A percentile compares a stretch with the other conserved stretches of the same genome.
Evolutionary conservation across 257 asterid genomes (phyloP).

Genomic region (Solanum virginianum): DNA sequence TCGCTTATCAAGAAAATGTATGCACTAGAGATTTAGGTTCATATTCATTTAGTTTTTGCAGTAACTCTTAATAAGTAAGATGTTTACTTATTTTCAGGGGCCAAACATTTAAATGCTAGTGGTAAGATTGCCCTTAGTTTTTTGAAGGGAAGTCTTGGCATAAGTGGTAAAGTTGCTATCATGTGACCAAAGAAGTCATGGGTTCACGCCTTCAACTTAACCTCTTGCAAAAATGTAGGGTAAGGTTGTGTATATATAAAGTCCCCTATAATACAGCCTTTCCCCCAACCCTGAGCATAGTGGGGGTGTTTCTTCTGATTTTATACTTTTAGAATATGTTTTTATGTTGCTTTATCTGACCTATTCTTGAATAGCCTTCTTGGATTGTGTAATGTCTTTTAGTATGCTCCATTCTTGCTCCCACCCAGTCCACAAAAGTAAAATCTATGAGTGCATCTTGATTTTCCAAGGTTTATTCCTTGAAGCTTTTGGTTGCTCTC

Average conservation of each 20-base stretch:
- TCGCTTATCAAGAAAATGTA: neutral
- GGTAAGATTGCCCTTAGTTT: neutral
- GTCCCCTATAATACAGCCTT: neutral
- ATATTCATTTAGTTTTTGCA: neutral
- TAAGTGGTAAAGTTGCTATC: neutral
- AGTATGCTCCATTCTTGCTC: neutral
- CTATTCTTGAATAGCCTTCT: neutral
- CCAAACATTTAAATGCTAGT: neutral
- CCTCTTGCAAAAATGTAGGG: neutral
- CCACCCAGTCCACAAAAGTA: neutral
- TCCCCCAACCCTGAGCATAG: neutral
- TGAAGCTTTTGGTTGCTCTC: neutral
- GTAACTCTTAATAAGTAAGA: neutral
- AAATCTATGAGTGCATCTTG: neutral
- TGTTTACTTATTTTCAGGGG: neutral
- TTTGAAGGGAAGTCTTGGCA: neutral
- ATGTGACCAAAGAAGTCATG: neutral
- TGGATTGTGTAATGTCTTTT: slow-evolving; percentile 1
- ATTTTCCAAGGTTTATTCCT: neutral
- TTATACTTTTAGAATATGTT: neutral
- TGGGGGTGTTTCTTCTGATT: neutral
- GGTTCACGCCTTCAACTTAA: neutral
- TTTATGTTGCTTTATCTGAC: neutral
- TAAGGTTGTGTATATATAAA: neutral
- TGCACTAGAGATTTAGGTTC: neutral